These are phyloP conservation scores for Chloranthus sessilifolius DNA, from an alignment of 164 flowering plant species.

Conservation along the genomic window DNA sequence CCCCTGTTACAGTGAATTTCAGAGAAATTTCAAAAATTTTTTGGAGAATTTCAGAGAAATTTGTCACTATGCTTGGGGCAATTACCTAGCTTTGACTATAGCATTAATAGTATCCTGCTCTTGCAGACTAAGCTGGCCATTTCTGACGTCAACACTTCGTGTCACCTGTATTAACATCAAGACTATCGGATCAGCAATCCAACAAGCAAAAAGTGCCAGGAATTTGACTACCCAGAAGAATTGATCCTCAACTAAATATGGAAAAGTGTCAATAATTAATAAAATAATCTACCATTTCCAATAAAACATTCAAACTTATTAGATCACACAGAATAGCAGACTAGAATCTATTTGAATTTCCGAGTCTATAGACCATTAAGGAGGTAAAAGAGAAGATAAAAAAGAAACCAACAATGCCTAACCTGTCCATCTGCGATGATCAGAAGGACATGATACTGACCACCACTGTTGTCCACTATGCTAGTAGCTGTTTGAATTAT, in stretches of 20 bases:
- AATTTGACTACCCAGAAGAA: too few relatives aligned
- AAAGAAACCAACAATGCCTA: not conserved
- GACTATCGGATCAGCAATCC: not conserved
- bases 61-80: not conserved
- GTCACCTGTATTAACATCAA: slow-evolving; percentile 30
- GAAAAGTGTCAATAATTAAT: too few relatives aligned
- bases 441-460: slow-evolving; percentile 46
- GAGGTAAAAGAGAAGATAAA: not conserved
- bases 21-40: too few relatives aligned
- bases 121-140: slow-evolving; percentile 37
- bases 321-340: too few relatives aligned
- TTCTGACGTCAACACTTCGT: slow-evolving; percentile 32
- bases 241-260: too few relatives aligned
- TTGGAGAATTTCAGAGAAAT: too few relatives aligned
- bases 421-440: slow-evolving; percentile 55
- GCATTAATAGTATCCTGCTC: slow-evolving; percentile 43
- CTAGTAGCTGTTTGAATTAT: slow-evolving; percentile 35
- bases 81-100: slow-evolving; percentile 49
- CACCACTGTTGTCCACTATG: slow-evolving; percentile 39
- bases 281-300: too few relatives aligned
- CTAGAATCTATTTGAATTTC: too few relatives aligned
- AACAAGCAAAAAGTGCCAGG: too few relatives aligned
- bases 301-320: too few relatives aligned
- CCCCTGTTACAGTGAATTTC: too few relatives aligned
- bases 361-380: too few relatives aligned